Base-by-base conservation (phyloP, 202 grass and related monocot species). In the Carex sylvatica region DNA sequence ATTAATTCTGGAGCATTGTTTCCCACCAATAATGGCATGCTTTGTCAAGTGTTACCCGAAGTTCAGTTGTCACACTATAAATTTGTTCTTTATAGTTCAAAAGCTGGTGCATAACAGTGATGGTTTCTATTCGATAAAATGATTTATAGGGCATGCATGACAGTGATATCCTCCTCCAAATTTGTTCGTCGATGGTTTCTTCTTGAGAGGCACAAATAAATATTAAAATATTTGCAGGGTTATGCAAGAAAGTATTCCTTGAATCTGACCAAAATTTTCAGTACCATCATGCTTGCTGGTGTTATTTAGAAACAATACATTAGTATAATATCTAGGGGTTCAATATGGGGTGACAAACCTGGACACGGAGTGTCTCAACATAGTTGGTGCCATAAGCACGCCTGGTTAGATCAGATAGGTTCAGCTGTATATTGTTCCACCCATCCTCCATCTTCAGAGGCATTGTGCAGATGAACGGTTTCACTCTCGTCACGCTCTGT, bases 381-480 rank as follows among this genome's bases (percentile, higher is more conserved):
- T 95, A 98, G 68, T 98, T 98, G 60, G 89, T 95, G 79, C 95
- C 95, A 13, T 98, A 98, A 3, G 92, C 91, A 40, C 87, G 81
- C 73, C 90, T 93, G 12, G 92, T 98, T 64, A 98, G 80, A 71
- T 98, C 92, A 40, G 80, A 65, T 1, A 98, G 95, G 36, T 98
- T 98, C 70, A 93, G 70, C 82, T 93, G 92, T 68, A 98, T 88
- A 83, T 95, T 93, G 86, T 98, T 98, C 92, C 95, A 98, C 7
- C 87, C 95, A 6, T 98, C 89, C 0, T 95, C 92, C 58, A 98
- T 86, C 83, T 86, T 91, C 72, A 95, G 42, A 0, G 92, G 89
- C 95, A 98, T 98, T 67, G 92, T 98, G 83, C 95, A 98, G 31
- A 98, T 93, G 59, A 93, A 98, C 47, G 92, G 95, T 80, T 98